Percentiles rank a stretch among this genome's conserved stretches.
phyloP scores from a whole-genome alignment of 1,284 basidiomycete genomes.

The Amanita bisporigera region DNA sequence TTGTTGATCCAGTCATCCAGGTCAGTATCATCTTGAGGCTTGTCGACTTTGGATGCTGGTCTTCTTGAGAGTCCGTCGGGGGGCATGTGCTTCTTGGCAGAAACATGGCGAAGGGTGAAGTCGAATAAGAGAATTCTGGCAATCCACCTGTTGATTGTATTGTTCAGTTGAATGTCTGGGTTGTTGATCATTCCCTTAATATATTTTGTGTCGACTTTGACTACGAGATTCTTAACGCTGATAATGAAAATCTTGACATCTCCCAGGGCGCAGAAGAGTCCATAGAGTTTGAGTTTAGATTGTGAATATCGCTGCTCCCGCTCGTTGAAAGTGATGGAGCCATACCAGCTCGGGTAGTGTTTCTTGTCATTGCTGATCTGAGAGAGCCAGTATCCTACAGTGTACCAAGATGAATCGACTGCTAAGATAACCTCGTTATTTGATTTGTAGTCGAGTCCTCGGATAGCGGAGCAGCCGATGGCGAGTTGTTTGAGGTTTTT shows the following conservation, averaged over 20 bases:
- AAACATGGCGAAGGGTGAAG: background rate
- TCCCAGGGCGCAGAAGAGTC: background rate
- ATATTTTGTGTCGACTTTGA: background rate
- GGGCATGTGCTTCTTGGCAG: background rate
- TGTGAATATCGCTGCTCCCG: no score
- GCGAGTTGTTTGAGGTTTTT: no score
- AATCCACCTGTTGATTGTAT: background rate
- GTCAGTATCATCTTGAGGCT: background rate
- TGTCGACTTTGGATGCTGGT: background rate
- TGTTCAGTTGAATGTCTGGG: background rate
- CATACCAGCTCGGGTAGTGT: background rate
- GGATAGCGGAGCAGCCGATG: no score
- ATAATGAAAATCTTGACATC: background rate
- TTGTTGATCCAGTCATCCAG: background rate
- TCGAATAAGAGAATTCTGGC: no score
- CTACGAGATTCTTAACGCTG: background rate
- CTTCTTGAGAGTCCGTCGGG: background rate
- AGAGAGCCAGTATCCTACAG: background rate
- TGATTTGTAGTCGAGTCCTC: background rate
- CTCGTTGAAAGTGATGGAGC: no score
- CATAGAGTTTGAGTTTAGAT: no score
- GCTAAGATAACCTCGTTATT: background rate
- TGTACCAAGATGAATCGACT: background rate
- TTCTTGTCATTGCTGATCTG: background rate
- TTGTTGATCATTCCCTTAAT: constrained; percentile 1